These are phyloP conservation scores for Plasmodiophora brassicae DNA, from an alignment of 208 protist genomes.

Conservation along the genomic window DNA sequence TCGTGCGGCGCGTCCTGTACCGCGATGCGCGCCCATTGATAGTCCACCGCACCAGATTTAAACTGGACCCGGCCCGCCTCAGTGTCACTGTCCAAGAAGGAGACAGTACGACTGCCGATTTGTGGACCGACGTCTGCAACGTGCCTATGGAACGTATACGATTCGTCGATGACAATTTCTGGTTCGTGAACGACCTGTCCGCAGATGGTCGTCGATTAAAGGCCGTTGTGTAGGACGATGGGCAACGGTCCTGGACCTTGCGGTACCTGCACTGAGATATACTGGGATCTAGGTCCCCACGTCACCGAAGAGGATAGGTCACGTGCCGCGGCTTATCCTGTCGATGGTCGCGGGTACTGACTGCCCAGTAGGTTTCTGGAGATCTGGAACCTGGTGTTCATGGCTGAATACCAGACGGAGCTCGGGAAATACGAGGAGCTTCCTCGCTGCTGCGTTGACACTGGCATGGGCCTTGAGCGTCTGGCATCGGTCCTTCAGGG, in stretches of 20 bases:
- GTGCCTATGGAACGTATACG: background rate
- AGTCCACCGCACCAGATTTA: background rate
- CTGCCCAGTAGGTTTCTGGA: conserved; percentile 45
- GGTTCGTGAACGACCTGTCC: too few species aligned
- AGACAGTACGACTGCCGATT: background rate
- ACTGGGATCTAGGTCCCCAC: too few species aligned
- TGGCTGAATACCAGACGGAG: conserved; percentile 42
- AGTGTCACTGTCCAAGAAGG: background rate
- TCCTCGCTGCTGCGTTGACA: conserved; percentile 50
- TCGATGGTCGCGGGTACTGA: background rate
- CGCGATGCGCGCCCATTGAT: background rate
- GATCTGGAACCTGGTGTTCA: conserved; percentile 63
- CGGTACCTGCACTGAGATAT: conserved; percentile 61
- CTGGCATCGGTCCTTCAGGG: conserved; percentile 54
- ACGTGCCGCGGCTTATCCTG: background rate
- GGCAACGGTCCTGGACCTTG: conserved; percentile 53
- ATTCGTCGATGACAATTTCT: conserved; percentile 54
- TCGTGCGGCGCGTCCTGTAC: background rate
- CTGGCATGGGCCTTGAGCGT: conserved; percentile 60
- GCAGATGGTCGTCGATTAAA: too few species aligned
- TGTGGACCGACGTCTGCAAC: background rate
- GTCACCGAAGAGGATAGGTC: too few species aligned
- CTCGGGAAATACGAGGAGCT: conserved; percentile 28
- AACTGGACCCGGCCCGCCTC: background rate
- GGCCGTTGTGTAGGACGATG: too few species aligned